Evolutionary conservation across 805 yeast species (phyloP).

Genomic region (Candida anglica): DNA sequence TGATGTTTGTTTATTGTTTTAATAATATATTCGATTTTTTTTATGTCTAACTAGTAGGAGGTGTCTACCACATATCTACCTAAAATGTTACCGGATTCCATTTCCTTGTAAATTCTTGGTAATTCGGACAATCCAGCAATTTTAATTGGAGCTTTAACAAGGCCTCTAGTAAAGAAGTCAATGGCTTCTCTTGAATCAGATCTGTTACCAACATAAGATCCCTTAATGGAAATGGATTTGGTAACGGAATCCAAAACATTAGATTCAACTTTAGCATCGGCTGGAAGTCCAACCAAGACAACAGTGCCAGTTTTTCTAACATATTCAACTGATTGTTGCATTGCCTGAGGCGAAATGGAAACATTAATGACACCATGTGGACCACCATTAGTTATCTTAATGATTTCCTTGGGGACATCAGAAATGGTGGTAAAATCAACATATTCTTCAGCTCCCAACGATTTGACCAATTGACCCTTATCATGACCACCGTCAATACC

Average conservation of each 20-base stretch:
- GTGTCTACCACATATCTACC: slow-evolving; percentile 91
- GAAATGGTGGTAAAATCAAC: slow-evolving; percentile 54
- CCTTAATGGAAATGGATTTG: slow-evolving; percentile 66
- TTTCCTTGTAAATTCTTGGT: slow-evolving; percentile 64
- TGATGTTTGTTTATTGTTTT: not conserved
- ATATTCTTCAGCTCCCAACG: slow-evolving; percentile 62
- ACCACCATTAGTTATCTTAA: slow-evolving; percentile 63
- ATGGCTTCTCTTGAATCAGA: slow-evolving; percentile 81
- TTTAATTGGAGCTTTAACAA: slow-evolving; percentile 68
- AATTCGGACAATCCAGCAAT: slow-evolving; percentile 72
- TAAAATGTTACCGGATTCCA: slow-evolving; percentile 80
- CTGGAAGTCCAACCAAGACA: slow-evolving; percentile 67
- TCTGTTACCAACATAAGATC: slow-evolving; percentile 88
- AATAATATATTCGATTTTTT: slow-evolving; percentile 1
- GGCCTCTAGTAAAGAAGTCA: slow-evolving; percentile 68
- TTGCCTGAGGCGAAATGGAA: slow-evolving; percentile 68
- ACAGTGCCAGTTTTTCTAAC: slow-evolving; percentile 31
- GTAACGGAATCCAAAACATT: slow-evolving; percentile 72
- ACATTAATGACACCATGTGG: slow-evolving; percentile 75
- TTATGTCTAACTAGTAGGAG: slow-evolving; percentile 34
- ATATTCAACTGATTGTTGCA: slow-evolving; percentile 54
- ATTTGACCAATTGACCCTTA: slow-evolving; percentile 49
- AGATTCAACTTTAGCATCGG: slow-evolving; percentile 67
- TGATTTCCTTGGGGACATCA: slow-evolving; percentile 53
- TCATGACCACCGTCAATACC: slow-evolving; percentile 70